Conservation (phyloP, 129 eudicot genomes). For the Pulicaria dysenterica region DNA sequence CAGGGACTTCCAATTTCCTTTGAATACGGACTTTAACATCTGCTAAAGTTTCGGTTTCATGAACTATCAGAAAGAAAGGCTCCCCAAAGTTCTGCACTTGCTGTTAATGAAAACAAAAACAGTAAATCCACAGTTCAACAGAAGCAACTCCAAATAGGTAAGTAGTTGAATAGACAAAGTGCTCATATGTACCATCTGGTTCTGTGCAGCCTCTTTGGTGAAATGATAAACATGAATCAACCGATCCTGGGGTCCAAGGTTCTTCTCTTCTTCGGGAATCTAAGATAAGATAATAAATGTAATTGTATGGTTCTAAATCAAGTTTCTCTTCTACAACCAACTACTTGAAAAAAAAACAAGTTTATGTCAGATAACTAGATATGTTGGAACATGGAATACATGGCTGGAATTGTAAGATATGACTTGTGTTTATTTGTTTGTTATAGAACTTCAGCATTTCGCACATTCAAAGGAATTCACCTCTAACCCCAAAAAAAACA, state of each 20-base stretch:
- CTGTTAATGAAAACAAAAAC: constrained; percentile 38
- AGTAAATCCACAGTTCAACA: neutral
- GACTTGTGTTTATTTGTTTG: neutral
- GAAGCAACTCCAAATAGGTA: neutral
- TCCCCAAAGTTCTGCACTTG: constrained; percentile 82
- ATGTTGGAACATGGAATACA: neutral
- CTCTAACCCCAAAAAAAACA: neutral
- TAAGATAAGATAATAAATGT: constrained; percentile 23
- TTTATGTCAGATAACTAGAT: constrained; percentile 1
- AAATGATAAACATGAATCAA: constrained; percentile 96
- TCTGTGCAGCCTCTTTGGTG: constrained; percentile 87
- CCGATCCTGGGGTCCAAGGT: constrained; percentile 79
- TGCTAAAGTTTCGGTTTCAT: constrained; percentile 56
- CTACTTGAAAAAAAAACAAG: neutral
- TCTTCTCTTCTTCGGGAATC: constrained; percentile 98
- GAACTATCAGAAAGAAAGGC: constrained; percentile 58
- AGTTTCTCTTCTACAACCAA: constrained; percentile 1
- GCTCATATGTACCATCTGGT: constrained; percentile 69
- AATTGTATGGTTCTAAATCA: neutral
- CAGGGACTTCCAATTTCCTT: constrained; percentile 52
- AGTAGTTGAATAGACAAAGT: constrained; percentile 1
- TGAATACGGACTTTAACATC: constrained; percentile 52
- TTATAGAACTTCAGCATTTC: neutral
- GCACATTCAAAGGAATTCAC: neutral
- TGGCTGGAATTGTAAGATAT: neutral